phyloP scores from a whole-genome alignment of 1,139 yeast species.

The Candida sanyaensis region DNA sequence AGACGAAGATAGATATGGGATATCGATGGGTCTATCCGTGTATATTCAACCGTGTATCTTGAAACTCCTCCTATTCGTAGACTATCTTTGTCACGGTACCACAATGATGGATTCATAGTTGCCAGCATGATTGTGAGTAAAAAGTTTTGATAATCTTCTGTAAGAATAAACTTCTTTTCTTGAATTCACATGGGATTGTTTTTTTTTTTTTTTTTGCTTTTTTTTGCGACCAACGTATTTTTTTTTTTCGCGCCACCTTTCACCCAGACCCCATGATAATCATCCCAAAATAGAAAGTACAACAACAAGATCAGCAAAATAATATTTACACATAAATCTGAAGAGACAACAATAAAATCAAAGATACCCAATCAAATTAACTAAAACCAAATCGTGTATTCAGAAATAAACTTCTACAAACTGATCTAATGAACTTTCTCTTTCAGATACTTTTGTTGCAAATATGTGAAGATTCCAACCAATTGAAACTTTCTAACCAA shows the following conservation, averaged over 20 bases:
- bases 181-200: no score
- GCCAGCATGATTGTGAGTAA: slow-evolving; percentile 1
- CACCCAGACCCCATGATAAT: no score
- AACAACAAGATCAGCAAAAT: no score
- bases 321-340: not conserved
- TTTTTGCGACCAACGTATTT: no score
- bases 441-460: slow-evolving; percentile 23
- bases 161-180: no score
- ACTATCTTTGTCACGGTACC: slow-evolving; percentile 43
- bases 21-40: slow-evolving; percentile 19
- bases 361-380: no score
- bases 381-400: not conserved
- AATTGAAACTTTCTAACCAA: slow-evolving; percentile 54
- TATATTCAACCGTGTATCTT: slow-evolving; percentile 34
- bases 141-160: not conserved
- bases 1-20: slow-evolving; percentile 39
- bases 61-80: slow-evolving; percentile 42
- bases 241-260: no score
- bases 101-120: slow-evolving; percentile 22
- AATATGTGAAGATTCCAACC: slow-evolving; percentile 22
- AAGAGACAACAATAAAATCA: not conserved
- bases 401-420: not conserved
- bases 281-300: no score
- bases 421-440: not conserved
- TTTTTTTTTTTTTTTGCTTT: no score